Percentiles rank a stretch among this genome's conserved stretches.
Conservation (phyloP, 2,329 filamentous ascomycete species). For the Drechslerella coelobrocha region DNA sequence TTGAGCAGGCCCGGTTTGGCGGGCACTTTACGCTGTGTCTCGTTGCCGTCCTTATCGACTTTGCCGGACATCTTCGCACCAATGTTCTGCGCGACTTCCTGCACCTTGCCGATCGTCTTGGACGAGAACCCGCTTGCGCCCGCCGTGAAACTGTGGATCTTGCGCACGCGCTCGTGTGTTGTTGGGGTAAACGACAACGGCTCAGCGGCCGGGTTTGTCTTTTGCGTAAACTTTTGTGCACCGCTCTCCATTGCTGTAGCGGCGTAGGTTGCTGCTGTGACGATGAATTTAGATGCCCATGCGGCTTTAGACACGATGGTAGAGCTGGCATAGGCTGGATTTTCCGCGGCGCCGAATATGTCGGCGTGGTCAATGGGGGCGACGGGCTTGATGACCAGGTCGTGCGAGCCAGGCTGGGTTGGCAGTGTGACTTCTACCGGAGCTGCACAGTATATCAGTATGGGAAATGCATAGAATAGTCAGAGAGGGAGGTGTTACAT, state of each 20-base stretch:
- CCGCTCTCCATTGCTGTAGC: constrained; percentile 77
- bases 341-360: constrained; percentile 77
- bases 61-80: constrained; percentile 77
- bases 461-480: constrained; percentile 28
- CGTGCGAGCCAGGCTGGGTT: constrained; percentile 67
- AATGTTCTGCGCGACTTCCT: constrained; percentile 84
- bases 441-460: constrained; percentile 61
- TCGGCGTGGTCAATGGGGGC: constrained; percentile 63
- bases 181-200: constrained; percentile 86
- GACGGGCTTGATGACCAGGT: constrained; percentile 71
- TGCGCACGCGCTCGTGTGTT: constrained; percentile 83
- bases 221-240: constrained; percentile 80
- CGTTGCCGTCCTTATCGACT: constrained; percentile 60
- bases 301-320: constrained; percentile 85
- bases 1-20: constrained; percentile 90
- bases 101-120: constrained; percentile 84
- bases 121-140: constrained; percentile 79
- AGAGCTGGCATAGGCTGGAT: constrained; percentile 90
- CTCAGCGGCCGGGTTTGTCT: constrained; percentile 76
- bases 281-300: constrained; percentile 86
- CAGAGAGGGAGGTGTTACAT: constrained; percentile 64
- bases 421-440: constrained; percentile 81
- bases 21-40: constrained; percentile 63
- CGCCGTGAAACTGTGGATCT: constrained; percentile 84
- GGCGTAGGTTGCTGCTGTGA: constrained; percentile 82